These are phyloP conservation scores for Brasilioporus rufonigricans DNA, from an alignment of 768 basidiomycete species.

Conservation along the genomic window DNA sequence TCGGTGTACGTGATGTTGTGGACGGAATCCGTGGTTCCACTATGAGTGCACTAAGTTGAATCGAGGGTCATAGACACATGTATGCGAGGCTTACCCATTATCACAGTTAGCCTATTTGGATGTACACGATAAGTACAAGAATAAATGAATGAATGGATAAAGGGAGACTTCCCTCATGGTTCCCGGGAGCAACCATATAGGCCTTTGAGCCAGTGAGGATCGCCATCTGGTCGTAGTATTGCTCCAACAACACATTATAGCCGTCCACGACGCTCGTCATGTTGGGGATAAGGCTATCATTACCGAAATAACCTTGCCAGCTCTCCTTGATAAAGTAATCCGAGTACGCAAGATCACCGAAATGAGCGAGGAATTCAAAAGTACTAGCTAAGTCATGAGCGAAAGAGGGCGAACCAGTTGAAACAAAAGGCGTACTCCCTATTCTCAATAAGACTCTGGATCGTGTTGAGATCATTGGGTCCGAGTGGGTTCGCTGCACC, in stretches of 20 bases:
- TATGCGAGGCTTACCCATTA: constrained; percentile 20
- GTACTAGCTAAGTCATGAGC: constrained; percentile 16
- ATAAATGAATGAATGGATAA: not conserved
- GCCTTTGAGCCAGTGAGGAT: constrained; percentile 22
- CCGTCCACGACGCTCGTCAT: constrained; percentile 24
- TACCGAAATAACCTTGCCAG: constrained; percentile 32
- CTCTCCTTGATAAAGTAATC: constrained; percentile 31
- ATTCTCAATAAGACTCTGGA: constrained; percentile 29
- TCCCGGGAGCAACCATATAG: constrained; percentile 28
- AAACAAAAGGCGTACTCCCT: constrained; percentile 19
- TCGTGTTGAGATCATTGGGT: constrained; percentile 27
- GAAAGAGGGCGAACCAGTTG: not conserved
- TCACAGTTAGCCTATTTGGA: constrained; percentile 26
- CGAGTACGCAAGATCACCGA: constrained; percentile 25
- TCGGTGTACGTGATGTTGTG: constrained; percentile 27
- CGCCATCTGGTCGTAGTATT: constrained; percentile 29
- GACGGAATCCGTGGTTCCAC: constrained; percentile 22
- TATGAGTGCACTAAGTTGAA: not conserved
- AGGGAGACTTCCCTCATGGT: constrained; percentile 21
- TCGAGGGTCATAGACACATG: not conserved
- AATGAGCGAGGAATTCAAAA: constrained; percentile 27
- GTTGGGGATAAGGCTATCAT: constrained; percentile 24
- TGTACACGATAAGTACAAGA: not conserved
- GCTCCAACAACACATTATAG: constrained; percentile 24
- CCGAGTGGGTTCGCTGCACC: constrained; percentile 22